These are phyloP conservation scores for Calocera cornea DNA, from an alignment of 768 basidiomycete genomes.

Conservation along the genomic window DNA sequence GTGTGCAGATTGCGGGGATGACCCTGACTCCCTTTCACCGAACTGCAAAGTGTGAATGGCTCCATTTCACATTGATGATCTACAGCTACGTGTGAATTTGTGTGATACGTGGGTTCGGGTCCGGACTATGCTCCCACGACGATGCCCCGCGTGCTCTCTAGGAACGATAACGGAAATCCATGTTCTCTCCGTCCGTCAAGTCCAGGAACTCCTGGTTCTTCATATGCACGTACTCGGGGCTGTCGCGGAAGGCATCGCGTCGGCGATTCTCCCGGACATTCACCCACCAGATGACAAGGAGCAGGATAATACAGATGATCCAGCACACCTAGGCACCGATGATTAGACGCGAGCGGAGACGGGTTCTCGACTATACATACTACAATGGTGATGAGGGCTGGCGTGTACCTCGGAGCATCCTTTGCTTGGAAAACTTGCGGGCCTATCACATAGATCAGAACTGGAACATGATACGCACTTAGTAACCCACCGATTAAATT, in stretches of 20 bases:
- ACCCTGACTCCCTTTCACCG: too few species aligned
- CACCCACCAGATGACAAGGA: not conserved
- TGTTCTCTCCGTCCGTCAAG: not conserved
- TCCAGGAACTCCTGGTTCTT: not conserved
- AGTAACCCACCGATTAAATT: too few species aligned
- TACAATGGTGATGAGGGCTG: conserved; percentile 29
- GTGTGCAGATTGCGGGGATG: too few species aligned
- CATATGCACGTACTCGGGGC: not conserved
- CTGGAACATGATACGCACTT: too few species aligned
- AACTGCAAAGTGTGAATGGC: too few species aligned
- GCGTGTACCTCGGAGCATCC: conserved; percentile 37
- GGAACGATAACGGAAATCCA: not conserved
- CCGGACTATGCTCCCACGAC: too few species aligned
- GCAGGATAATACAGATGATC: not conserved
- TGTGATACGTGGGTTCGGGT: too few species aligned
- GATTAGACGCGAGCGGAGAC: not conserved
- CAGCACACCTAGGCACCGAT: not conserved
- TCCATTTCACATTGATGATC: too few species aligned
- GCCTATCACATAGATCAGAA: too few species aligned
- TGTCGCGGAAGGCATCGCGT: not conserved
- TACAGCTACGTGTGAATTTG: too few species aligned
- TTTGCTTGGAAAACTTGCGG: conserved; percentile 36
- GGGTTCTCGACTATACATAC: too few species aligned
- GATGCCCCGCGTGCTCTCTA: not conserved
- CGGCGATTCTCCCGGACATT: conserved; percentile 1